Conservation (phyloP, 805 yeast genomes). For the Metschnikowia hibisci region DNA sequence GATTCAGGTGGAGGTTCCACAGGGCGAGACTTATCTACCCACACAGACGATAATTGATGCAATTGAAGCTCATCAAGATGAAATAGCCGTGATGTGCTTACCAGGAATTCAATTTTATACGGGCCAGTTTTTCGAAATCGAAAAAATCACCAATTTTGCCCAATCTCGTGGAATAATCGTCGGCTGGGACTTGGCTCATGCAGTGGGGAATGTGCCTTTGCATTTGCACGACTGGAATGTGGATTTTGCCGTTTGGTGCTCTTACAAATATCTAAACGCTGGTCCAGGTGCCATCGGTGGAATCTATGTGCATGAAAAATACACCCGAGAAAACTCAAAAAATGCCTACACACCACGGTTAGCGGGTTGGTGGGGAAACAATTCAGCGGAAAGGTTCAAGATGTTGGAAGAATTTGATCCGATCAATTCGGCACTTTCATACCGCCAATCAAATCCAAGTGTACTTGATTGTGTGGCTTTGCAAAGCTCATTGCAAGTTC, state of each 20-base stretch:
- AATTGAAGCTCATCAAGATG: conserved; percentile 54
- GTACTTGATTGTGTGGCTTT: conserved; percentile 80
- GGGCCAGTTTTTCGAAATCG: conserved; percentile 81
- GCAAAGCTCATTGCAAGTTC: conserved; percentile 59
- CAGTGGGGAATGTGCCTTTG: conserved; percentile 80
- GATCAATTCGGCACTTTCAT: conserved; percentile 80
- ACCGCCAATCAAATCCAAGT: conserved; percentile 86
- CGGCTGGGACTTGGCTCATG: conserved; percentile 97
- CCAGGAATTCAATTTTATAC: conserved; percentile 92
- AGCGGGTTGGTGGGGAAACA: conserved; percentile 99
- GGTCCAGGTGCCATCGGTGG: conserved; percentile 97
- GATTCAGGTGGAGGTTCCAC: conserved; percentile 60
- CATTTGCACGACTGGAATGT: conserved; percentile 82
- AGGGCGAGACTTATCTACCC: conserved; percentile 51
- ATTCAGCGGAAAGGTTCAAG: conserved; percentile 61
- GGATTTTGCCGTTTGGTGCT: conserved; percentile 94
- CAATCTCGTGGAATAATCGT: conserved; percentile 51
- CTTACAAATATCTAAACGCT: conserved; percentile 83
- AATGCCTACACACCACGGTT: conserved; percentile 54
- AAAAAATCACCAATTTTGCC: conserved; percentile 61
- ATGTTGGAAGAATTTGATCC: conserved; percentile 81
- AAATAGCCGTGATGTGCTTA: conserved; percentile 69
- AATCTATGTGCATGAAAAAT: conserved; percentile 64
- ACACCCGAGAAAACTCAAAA: conserved; percentile 28
- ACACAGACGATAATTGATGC: conserved; percentile 59